Percentiles rank a stretch among this genome's conserved stretches.
Evolutionary conservation across 306 rosid genomes (phyloP).

Genomic region (Betula pendula): DNA sequence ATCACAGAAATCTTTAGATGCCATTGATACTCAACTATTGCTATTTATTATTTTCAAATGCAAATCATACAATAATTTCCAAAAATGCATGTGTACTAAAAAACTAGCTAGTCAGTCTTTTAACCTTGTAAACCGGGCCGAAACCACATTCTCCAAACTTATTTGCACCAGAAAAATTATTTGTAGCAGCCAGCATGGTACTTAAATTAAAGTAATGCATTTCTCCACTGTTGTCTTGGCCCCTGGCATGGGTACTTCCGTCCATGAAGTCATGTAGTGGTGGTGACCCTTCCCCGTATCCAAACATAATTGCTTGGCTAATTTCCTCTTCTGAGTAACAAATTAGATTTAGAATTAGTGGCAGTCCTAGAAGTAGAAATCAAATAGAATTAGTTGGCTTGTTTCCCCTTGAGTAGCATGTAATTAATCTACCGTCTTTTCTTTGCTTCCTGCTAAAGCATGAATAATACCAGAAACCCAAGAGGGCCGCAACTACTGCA

Average conservation of each 20-base stretch:
- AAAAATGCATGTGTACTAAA: neutral
- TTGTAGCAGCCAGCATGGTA: conserved; percentile 20
- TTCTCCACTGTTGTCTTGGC: conserved; percentile 20
- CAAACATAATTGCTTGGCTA: conserved; percentile 1
- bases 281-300: neutral
- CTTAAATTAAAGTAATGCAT: conserved; percentile 20
- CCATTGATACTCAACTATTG: neutral
- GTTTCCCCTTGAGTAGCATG: neutral
- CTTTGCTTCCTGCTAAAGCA: conserved; percentile 2
- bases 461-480: conserved; percentile 11
- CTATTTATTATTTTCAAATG: neutral
- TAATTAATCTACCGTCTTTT: neutral
- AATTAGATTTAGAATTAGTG: neutral
- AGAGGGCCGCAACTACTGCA: conserved; percentile 12
- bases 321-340: neutral
- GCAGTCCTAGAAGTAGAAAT: neutral
- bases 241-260: neutral
- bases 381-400: too few species aligned
- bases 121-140: conserved; percentile 37
- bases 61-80: neutral
- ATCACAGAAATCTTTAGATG: neutral
- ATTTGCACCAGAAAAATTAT: conserved; percentile 32
- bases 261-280: neutral
- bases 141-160: conserved; percentile 35
- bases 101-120: neutral